These are phyloP conservation scores for Senecio squalidus DNA, from an alignment of 140 eudicot genomes.

Conservation along the genomic window DNA sequence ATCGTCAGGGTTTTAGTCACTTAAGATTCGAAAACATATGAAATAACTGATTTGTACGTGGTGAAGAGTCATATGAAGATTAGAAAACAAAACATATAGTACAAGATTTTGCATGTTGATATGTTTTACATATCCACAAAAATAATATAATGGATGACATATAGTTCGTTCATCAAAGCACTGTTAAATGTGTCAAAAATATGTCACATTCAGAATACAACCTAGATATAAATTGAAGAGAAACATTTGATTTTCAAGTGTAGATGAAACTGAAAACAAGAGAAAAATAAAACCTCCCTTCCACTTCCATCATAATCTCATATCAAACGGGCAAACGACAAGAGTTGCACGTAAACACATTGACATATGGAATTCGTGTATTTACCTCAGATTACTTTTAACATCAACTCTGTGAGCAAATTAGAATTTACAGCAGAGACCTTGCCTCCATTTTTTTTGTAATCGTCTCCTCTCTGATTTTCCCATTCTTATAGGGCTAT, in stretches of 20 bases:
- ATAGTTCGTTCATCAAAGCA: neutral
- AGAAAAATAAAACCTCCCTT: neutral
- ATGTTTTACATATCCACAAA: constrained; percentile 1
- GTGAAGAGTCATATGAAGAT: neutral
- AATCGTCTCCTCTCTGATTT: constrained; percentile 47
- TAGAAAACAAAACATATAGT: neutral
- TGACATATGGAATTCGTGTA: neutral
- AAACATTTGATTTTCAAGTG: neutral
- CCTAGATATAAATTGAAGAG: neutral
- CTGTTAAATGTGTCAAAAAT: neutral
- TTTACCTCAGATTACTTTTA: neutral
- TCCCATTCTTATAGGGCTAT: constrained; percentile 84
- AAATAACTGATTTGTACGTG: no score
- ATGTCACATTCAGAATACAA: constrained; percentile 1
- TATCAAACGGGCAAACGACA: constrained; percentile 6
- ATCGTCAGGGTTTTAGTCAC: no score
- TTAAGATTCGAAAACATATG: no score
- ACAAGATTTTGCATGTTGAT: neutral
- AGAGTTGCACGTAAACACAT: neutral
- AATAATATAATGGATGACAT: neutral
- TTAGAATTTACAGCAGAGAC: constrained; percentile 81
- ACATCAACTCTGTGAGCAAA: neutral
- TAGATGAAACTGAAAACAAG: constrained; percentile 8
- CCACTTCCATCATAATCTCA: neutral
- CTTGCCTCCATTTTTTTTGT: constrained; percentile 56